A percentile compares a stretch with the other conserved stretches of the same genome.
These are phyloP conservation scores for Citrus australasica DNA, from an alignment of 345 rosid genomes.

Conservation along the genomic window DNA sequence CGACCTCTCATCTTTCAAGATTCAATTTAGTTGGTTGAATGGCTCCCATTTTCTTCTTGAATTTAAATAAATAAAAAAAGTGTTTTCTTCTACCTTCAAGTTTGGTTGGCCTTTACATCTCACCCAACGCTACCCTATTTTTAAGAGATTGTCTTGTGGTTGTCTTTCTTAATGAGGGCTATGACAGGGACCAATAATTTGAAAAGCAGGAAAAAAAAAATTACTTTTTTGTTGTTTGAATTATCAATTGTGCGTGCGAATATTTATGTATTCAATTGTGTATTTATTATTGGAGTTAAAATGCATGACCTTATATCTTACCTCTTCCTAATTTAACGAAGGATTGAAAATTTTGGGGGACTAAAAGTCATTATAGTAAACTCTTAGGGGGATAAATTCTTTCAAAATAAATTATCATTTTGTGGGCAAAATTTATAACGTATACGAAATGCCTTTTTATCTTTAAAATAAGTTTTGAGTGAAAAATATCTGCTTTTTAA, in stretches of 20 bases:
- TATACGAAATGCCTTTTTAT: too few species aligned
- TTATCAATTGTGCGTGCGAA: too few species aligned
- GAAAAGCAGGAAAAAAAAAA: not conserved
- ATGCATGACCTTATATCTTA: too few species aligned
- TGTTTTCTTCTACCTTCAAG: not conserved
- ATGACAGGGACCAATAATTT: slow-evolving; percentile 5
- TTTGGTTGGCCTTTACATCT: slow-evolving; percentile 19
- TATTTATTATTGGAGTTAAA: not conserved
- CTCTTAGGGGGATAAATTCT: too few species aligned
- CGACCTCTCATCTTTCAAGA: slow-evolving; percentile 2
- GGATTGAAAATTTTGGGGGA: too few species aligned
- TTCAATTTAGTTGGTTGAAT: not conserved
- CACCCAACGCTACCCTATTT: not conserved
- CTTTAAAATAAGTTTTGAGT: too few species aligned
- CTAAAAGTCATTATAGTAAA: too few species aligned
- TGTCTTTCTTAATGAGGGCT: slow-evolving; percentile 30
- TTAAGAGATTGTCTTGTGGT: slow-evolving; percentile 35
- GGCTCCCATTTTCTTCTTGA: not conserved
- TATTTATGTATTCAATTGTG: too few species aligned
- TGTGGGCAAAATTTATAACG: too few species aligned
- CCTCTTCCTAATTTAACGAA: too few species aligned
- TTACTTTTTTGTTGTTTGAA: not conserved
- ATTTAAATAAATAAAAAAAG: not conserved
- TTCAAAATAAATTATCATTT: too few species aligned
- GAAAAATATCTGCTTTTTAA: too few species aligned